Base-by-base conservation (phyloP, 305 asterid genomes). In the Fraxinus floribunda region DNA sequence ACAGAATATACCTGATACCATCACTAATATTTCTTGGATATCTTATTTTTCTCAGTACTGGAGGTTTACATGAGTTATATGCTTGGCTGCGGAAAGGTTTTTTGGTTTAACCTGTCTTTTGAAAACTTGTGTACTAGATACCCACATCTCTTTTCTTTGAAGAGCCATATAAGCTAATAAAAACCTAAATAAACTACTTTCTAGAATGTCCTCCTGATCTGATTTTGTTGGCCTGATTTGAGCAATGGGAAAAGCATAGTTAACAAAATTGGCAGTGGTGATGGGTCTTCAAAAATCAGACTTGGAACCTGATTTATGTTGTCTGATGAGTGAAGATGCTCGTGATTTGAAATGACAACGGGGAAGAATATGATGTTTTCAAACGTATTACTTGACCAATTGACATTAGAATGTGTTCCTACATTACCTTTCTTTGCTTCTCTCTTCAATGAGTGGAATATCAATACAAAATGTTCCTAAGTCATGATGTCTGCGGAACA, bases 401-500 rank as follows among this genome's bases (percentile, higher is more conserved):
- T 57, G 68, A 57, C 68, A 18, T 57, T 26, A 57, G 29, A 57
- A 18, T 57, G 9, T 57, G 68, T 57, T 57, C 29, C 68, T 57
- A 57, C 29, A 18, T 57, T 57, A 6, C 11, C 68, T 57, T n/a
- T 57, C 64, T 55, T 16, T 7, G 8, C 64, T 55, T 55, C 24
- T 55, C 66, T 57, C 68, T 7, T 57, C 13, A 20, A 57, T 3
- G 29, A 57, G 68, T n/a, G 11, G 68, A 57, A 57, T 57, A 57
- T 57, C 68, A 57, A 57, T 57, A 52, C 29, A 18, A 57, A 57
- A 57, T 18, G 68, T 80, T 74, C 41, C 26, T 41, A 5, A 71
- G 2, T 41, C 34, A 36, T 81, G n/a, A 57, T 81, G 73, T 74
- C 82, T 62, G 83, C 62, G 20, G 32, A 39, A 24, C 55, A 60